Base-by-base conservation (phyloP, 208 protist genomes). In the Wallacemonas sp. region DNA sequence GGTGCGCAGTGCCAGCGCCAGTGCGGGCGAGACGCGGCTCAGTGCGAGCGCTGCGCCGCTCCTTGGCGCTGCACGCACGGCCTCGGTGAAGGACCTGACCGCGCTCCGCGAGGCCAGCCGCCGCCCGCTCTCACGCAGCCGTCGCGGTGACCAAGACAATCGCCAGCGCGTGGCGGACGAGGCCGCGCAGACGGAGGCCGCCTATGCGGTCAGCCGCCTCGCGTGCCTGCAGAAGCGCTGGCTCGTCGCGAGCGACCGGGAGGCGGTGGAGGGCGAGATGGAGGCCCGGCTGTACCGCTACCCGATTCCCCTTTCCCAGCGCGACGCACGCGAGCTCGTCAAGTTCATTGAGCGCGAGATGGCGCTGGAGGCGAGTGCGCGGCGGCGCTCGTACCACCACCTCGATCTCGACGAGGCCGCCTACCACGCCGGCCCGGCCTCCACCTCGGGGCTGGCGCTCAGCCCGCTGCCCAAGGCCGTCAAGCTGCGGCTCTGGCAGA, bases 401-500 rank as follows among this genome's bases (percentile, higher is more conserved):
- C 32, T 44, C 11, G 31, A 59, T 23, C 76, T 84, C 36, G 71
- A 84, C 29, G 59, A 77, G 33, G 39, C 72, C 39, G 55, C 52
- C 23, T 86, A 83, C 65, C 72, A 81, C 73, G 67, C 65, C 10
- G 70, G 67, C 11, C 72, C 79, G 1, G 70, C 74, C 39, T 62
- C 74, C 50, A 72, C 80, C 63, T 86, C 79, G 5, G 82, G 79
- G 3, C 72, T 91, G 3, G 74, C 81, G 7, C 78, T 89, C 2
- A 87, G 79, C 55, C 77, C 81, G 31, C 66, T 91, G 38, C 67
- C 88, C 22, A 74, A 72, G 20, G 72, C 72, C 26, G 59, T 55
- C 36, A 89, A 87, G 75, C 57, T 79, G 38, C 67, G 81, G 59
- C 82, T 90, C 32, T 92, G 89, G 89, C 89, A 86, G 69, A 72